phyloP scores from a whole-genome alignment of 2,329 filamentous ascomycete species.

The Microthyrium microscopicum region DNA sequence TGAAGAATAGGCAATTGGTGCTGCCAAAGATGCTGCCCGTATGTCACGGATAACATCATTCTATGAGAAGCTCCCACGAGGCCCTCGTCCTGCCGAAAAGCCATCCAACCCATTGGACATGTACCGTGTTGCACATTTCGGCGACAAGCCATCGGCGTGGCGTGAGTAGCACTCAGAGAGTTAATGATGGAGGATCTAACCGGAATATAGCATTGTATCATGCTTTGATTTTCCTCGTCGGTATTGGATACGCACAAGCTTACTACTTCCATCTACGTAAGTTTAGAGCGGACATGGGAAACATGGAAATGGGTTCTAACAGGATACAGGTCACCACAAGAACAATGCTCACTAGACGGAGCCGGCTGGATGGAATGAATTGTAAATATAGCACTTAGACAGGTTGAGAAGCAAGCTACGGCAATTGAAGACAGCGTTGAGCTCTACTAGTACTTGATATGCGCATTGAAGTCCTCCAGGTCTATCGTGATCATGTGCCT shows the following conservation, averaged over 20 bases:
- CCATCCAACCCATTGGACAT: constrained; percentile 56
- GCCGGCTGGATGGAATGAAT: background rate
- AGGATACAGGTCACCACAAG: constrained; percentile 82
- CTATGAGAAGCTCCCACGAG: constrained; percentile 96
- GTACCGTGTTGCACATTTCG: constrained; percentile 8
- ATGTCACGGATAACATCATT: constrained; percentile 98
- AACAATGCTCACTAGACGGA: constrained; percentile 83
- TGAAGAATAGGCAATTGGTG: constrained; percentile 64
- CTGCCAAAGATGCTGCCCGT: constrained; percentile 84
- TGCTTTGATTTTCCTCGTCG: constrained; percentile 58
- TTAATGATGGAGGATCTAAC: background rate
- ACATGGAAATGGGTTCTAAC: constrained; percentile 10
- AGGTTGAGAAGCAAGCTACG: background rate
- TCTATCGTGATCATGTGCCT: too few relatives aligned
- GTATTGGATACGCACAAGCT: constrained; percentile 86
- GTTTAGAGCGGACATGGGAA: constrained; percentile 22
- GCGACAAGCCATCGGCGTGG: background rate
- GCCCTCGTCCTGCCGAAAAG: constrained; percentile 69
- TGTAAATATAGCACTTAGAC: constrained; percentile 1
- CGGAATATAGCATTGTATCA: constrained; percentile 62
- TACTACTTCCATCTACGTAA: constrained; percentile 99
- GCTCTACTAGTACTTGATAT: too few relatives aligned
- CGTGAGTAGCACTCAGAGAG: background rate
- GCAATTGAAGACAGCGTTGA: too few relatives aligned
- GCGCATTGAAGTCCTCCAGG: too few relatives aligned